Evolutionary conservation across 192 early-diverging fungal genomes (phyloP).

Genomic region (Umbelopsis vinacea): DNA sequence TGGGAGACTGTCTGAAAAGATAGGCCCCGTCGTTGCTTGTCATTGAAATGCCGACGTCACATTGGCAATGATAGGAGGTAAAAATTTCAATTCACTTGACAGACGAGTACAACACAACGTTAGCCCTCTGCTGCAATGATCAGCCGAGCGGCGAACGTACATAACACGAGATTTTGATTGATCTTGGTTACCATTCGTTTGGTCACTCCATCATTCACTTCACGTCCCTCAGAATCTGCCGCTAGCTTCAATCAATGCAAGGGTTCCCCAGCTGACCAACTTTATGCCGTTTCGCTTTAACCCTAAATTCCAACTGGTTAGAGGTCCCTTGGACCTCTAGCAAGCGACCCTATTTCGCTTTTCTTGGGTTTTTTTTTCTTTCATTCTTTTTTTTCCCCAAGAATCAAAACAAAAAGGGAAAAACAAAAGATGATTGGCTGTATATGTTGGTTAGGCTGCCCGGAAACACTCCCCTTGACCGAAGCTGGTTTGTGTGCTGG

Average conservation of each 20-base stretch:
- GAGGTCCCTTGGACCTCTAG: not conserved
- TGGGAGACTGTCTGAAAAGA: no score
- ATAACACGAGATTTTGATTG: no score
- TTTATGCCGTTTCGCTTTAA: not conserved
- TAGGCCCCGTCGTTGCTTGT: no score
- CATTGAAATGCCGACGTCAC: no score
- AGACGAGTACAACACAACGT: no score
- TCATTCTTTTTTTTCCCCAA: constrained; percentile 20
- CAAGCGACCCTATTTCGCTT: not conserved
- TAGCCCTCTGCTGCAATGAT: no score
- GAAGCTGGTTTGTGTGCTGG: constrained; percentile 17
- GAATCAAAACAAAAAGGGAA: constrained; percentile 22
- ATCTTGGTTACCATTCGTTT: no score
- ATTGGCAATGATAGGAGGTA: no score
- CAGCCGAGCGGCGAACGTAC: no score
- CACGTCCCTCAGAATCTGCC: not conserved
- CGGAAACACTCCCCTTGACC: not conserved
- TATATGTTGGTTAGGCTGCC: not conserved
- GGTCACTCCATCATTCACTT: no score
- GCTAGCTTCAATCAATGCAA: not conserved
- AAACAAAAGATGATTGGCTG: constrained; percentile 16
- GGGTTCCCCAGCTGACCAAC: not conserved
- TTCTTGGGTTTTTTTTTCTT: constrained; percentile 24
- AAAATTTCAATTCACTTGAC: no score
- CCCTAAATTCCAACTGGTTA: constrained; percentile 2